These are phyloP conservation scores for Neurospora hispaniola DNA, from an alignment of 495 filamentous ascomycete genomes.

Conservation along the genomic window DNA sequence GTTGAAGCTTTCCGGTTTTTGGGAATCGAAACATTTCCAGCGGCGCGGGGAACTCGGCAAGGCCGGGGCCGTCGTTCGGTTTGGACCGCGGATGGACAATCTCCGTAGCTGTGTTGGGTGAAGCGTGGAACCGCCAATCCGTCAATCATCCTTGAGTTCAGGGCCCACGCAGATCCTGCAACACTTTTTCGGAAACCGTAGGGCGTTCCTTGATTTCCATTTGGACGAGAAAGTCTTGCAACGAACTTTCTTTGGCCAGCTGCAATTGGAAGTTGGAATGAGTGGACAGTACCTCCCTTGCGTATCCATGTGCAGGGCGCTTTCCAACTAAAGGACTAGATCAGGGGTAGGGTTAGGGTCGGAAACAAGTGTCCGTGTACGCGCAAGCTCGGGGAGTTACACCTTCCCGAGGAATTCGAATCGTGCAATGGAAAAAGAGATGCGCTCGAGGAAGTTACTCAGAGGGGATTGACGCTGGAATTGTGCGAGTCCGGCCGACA, in stretches of 20 bases:
- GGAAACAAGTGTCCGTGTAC: background rate
- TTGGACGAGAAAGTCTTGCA: background rate
- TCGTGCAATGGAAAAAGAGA: background rate
- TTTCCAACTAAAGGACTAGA: too few relatives aligned
- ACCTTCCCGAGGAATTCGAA: background rate
- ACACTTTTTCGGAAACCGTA: background rate
- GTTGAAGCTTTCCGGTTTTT: background rate
- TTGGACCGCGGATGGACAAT: slow-evolving; percentile 8
- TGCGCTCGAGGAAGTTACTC: background rate
- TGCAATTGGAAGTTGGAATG: too few relatives aligned
- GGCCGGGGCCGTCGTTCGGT: background rate
- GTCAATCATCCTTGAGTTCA: background rate
- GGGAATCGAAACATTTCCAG: background rate
- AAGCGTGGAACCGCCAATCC: background rate
- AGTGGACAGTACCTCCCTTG: too few relatives aligned
- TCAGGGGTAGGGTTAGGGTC: too few relatives aligned
- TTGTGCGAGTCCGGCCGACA: background rate
- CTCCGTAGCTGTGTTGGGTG: slow-evolving; percentile 8
- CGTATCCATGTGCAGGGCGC: too few relatives aligned
- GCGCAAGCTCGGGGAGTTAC: background rate
- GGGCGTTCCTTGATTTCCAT: background rate
- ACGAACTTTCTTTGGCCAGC: too few relatives aligned
- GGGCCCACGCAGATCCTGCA: background rate
- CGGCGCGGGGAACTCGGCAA: background rate
- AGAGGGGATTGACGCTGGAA: background rate